Base-by-base conservation (phyloP, 768 basidiomycete species). In the Boletus tomentosulus region DNA sequence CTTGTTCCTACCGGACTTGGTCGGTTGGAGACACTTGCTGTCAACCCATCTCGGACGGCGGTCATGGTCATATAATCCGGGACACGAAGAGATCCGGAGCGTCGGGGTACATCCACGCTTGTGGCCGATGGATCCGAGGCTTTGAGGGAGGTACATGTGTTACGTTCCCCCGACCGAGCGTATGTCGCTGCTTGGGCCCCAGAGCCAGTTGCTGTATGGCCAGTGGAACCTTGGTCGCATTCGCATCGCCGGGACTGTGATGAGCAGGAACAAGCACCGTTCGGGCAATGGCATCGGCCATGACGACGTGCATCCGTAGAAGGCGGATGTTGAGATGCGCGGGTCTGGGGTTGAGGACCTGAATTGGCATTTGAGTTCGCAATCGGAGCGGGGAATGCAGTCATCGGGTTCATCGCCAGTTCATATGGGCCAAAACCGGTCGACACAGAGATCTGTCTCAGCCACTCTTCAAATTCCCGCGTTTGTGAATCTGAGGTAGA, bases 401-500 rank as follows among this genome's bases (percentile, higher is more conserved):
- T 43, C 54, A 60, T 50, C 35, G 59, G 43, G n/a, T 61, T 60
- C 56, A 61, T 61, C 35, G 58, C 62, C 38, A 53, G 57, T 13
- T 57, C 72, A 62, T 55, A 72, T n/a, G 65, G 60, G 61, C 63
- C 48, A 74, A 74, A 59, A 38, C 51, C 31, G 28, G 65, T 6
- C 1, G 62, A 39, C 43, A 61, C 49, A 8, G 68, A 65, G 24
- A 83, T 71, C 59, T 83, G 79, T 50, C 77, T 77, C 51, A 85
- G 72, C 84, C 84, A 86, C 53, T 86, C 83, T 62, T 84, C 84
- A 41, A 85, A 78, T 53, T 76, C 73, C 28, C 74, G 73, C 35
- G 72, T 68, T 59, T 75, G 71, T 27, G 70, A 66, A 55, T 80
- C 75, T 59, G 71, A 73, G 65, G 75, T 69, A 66, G 76, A 68